Conservation (phyloP, 768 basidiomycete genomes). For the Serendipita vermifera region DNA sequence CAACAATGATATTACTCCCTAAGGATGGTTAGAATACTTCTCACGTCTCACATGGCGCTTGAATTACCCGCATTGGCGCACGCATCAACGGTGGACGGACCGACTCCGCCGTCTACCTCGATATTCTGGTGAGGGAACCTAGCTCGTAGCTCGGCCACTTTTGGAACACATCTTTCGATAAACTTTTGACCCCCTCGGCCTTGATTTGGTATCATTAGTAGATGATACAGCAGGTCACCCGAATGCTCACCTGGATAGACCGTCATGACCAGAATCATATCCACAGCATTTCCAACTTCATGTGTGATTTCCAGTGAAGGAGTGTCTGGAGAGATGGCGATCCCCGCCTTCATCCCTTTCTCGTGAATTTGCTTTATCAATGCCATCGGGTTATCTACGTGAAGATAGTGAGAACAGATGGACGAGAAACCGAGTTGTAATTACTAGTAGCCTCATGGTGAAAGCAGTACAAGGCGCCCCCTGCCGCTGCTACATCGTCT, state of each 20-base stretch:
- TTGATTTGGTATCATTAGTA: conserved; percentile 20
- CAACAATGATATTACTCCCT: conserved; percentile 98
- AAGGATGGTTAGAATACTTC: not conserved
- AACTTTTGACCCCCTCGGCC: conserved; percentile 96
- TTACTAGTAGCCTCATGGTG: conserved; percentile 86
- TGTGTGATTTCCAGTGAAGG: conserved; percentile 80
- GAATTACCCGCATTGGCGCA: conserved; percentile 78
- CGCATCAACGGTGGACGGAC: conserved; percentile 70
- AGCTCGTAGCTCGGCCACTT: conserved; percentile 78
- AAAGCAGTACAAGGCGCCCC: conserved; percentile 91
- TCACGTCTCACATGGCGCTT: conserved; percentile 14
- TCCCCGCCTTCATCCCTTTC: conserved; percentile 85
- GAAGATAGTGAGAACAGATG: not conserved
- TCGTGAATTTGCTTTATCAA: conserved; percentile 70
- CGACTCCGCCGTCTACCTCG: conserved; percentile 97
- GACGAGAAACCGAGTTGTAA: conserved; percentile 20
- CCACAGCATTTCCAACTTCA: conserved; percentile 65
- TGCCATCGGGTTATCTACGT: conserved; percentile 51
- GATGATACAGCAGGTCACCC: not conserved
- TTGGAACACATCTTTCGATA: conserved; percentile 79
- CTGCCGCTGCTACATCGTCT: conserved; percentile 86
- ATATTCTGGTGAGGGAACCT: conserved; percentile 93
- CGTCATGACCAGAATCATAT: conserved; percentile 98
- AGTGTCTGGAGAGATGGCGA: conserved; percentile 94
- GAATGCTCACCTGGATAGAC: conserved; percentile 65